Percentiles rank a stretch among this genome's conserved stretches.
phyloP scores from a whole-genome alignment of 176 grass and related monocot species.

The Cenchrus purpureus region DNA sequence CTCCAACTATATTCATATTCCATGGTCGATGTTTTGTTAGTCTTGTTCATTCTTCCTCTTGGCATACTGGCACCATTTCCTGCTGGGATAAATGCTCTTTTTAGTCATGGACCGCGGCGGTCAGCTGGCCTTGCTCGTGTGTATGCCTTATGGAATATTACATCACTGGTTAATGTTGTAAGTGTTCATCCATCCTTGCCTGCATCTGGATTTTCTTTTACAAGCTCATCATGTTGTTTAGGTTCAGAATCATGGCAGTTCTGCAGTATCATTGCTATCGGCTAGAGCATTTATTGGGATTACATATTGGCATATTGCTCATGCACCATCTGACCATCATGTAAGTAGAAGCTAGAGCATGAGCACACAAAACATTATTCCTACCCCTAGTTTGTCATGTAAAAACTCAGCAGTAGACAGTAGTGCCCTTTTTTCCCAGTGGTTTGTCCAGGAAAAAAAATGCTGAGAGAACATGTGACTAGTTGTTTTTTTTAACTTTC shows the following conservation, averaged over 20 bases:
- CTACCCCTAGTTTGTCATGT: constrained; percentile 30
- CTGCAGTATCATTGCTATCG: background rate
- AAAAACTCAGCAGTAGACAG: constrained; percentile 25
- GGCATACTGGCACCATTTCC: constrained; percentile 95
- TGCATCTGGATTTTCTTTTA: constrained; percentile 8
- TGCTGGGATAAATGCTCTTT: constrained; percentile 99
- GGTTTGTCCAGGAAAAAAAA: background rate
- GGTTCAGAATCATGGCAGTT: constrained; percentile 5
- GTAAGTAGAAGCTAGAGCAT: constrained; percentile 20
- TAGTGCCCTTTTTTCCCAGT: background rate
- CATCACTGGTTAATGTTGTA: constrained; percentile 97
- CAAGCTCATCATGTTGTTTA: background rate
- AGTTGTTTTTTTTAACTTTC: constrained; percentile 8
- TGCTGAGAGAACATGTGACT: constrained; percentile 4
- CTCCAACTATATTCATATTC: constrained; percentile 97
- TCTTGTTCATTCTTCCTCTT: constrained; percentile 95
- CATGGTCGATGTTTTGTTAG: constrained; percentile 81
- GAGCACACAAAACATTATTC: background rate
- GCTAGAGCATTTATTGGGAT: background rate
- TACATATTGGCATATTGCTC: background rate
- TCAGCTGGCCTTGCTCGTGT: constrained; percentile 94
- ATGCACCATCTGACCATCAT: background rate
- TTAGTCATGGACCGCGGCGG: constrained; percentile 91
- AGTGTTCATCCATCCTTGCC: constrained; percentile 49
- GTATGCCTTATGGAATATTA: constrained; percentile 98